Base-by-base conservation (phyloP, 2,329 filamentous ascomycete species). In the Neonectria sp. region DNA sequence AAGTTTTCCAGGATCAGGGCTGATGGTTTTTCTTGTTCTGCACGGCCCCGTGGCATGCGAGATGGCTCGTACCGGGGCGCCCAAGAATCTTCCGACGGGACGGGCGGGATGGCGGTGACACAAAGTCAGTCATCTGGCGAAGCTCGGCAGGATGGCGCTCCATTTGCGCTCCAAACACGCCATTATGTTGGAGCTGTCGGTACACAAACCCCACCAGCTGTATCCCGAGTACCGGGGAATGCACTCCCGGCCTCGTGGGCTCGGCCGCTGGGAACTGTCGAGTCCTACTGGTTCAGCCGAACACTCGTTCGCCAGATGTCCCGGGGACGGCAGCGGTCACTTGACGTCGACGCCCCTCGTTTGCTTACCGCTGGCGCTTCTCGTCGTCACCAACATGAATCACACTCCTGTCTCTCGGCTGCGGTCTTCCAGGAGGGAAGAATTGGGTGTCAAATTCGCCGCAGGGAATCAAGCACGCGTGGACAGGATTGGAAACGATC, bases 1-100 rank as follows among this genome's bases (percentile, higher is more conserved):
- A 62, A 57, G 52, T 55, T 24, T 55, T 21, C 56, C 37, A 60
- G 60, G 59, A 43, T 40, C 37, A 25, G 49, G 53, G 37, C 29
- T 55, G 51, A 13, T 11, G 13, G 25, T 9, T 15, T 40, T 24
- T 45, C 24, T 65, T 70, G 56, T 60, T 57, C 40, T 24, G 13
- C 15, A n/a, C 21, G 21, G 21, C 21, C 21, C 21, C 21, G 21
- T 21, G 21, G 21, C 21, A 21, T 56, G 35, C 31, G 31, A 55
- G 40, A 60, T 46, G 55, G n/a, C 43, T 31, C 21, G 63, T 31
- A 40, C 24, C 25, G 8, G 29, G 29, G 13, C 43, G 43, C 15
- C 48, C 17, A 31, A 53, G 56, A 60, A 27, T 24, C 31, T 8
- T 48, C 31, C 21, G 37, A 40, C 35, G 21, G 15, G 29, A 24